Evolutionary conservation across 345 rosid species (phyloP), one percentile per base, ranked within the genome.

Genomic region (Corchorus capsularis): DNA sequence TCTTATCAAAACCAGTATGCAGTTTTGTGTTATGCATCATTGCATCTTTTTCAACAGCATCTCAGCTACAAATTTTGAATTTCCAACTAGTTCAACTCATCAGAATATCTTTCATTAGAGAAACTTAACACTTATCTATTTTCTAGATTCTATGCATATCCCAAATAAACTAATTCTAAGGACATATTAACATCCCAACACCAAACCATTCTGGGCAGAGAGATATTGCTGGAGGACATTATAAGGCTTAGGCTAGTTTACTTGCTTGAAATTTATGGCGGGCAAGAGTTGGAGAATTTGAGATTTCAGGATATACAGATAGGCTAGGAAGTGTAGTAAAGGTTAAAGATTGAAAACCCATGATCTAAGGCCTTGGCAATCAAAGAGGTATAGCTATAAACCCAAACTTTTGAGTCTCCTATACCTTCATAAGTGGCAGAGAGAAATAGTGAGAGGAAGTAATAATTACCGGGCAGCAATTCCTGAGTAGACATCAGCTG

Each of bases 401-500:
- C 53, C 35, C 8, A 19, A 19, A 66, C 19, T 20, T 34, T 20
- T 12, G 5, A 45, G 37, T 45, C 17, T 20, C 20, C 71, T 9
- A 52, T 54, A 10, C 37, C 10, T 63, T 34, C 37, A 8, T 19
- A 11, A 20, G 70, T 9, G 32, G 27, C 4, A 54, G 6, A 45
- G 77, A 20, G 69, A 62, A 45, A 61, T 20, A 63, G 67, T 39
- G 20, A 64, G 72, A 84, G 71, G 71, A 75, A 53, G 69, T 6
- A 35, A 19, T 8, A 77, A 63, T 77, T 80, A 93, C 99, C 96
- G 86, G 78, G 88, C 69, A 75, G 99, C 98, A 76, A 96, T 96
- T 79, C 90, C 97, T 22, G 99, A 87, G 82, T 96, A 96, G 63
- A 94, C 97, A 82, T 96, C 99, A 27, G 94, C 93, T 71, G 99